A percentile compares a stretch with the other conserved stretches of the same genome.
Conservation (phyloP, 2,329 filamentous ascomycete species). For the Pseudophaeomoniella oleicola region DNA sequence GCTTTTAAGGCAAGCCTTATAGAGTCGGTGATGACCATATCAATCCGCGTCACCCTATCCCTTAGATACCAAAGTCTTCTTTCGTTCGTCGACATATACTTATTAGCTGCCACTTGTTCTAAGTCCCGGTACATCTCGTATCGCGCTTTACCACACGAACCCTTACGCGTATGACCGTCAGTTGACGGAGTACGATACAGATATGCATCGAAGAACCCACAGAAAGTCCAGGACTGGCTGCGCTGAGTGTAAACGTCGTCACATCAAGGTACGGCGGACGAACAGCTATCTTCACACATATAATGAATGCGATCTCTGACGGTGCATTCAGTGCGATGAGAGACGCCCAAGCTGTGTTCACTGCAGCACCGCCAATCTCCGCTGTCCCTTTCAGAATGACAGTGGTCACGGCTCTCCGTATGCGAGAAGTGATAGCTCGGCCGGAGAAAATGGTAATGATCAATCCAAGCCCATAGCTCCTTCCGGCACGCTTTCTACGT, state of each 20-base stretch:
- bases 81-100: too few relatives aligned
- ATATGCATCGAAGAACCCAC: conserved; percentile 17
- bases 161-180: too few relatives aligned
- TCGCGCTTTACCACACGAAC: too few relatives aligned
- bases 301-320: too few relatives aligned
- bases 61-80: too few relatives aligned
- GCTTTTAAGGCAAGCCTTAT: too few relatives aligned
- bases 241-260: conserved; percentile 21
- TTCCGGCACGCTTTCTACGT: not conserved
- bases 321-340: conserved; percentile 18
- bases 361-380: conserved; percentile 12
- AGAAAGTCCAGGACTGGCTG: conserved; percentile 25
- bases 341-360: conserved; percentile 18
- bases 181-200: too few relatives aligned
- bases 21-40: too few relatives aligned
- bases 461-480: not conserved
- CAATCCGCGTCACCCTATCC: too few relatives aligned
- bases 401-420: not conserved
- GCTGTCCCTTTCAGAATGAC: conserved; percentile 6
- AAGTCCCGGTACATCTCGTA: too few relatives aligned
- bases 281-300: too few relatives aligned
- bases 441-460: not conserved
- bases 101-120: too few relatives aligned
- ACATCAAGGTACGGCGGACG: conserved; percentile 18
- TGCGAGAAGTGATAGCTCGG: not conserved